A percentile compares a stretch with the other conserved stretches of the same genome.
Evolutionary conservation across 2,329 filamentous ascomycete species (phyloP).

Genomic region (Pseudocercospora ulei): DNA sequence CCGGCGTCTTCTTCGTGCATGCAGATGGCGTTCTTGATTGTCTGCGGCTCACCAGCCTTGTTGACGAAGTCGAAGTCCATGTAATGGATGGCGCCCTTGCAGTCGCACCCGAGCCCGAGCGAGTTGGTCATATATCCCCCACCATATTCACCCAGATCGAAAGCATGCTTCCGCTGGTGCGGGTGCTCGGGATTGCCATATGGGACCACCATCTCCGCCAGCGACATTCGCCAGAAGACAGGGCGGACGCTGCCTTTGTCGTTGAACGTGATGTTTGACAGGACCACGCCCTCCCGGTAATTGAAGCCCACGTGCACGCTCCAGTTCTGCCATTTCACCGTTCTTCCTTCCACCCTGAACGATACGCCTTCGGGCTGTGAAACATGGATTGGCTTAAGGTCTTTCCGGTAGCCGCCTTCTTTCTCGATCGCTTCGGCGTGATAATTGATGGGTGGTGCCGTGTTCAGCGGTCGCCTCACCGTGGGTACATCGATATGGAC

Average conservation of each 20-base stretch:
- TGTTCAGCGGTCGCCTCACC: conserved; percentile 64
- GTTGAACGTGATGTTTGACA: conserved; percentile 83
- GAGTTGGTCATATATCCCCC: conserved; percentile 78
- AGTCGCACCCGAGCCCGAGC: conserved; percentile 67
- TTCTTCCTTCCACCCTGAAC: conserved; percentile 64
- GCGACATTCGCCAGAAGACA: conserved; percentile 77
- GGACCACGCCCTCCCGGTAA: conserved; percentile 80
- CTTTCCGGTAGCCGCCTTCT: conserved; percentile 63
- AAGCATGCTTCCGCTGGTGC: conserved; percentile 69
- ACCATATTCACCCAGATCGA: conserved; percentile 71
- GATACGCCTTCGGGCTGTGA: conserved; percentile 83
- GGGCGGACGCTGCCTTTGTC: conserved; percentile 67
- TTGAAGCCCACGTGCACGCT: conserved; percentile 90
- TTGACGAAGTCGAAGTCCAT: conserved; percentile 81
- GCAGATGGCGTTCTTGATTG: conserved; percentile 88
- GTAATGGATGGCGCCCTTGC: conserved; percentile 85
- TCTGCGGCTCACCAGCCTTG: conserved; percentile 57
- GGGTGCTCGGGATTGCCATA: conserved; percentile 74
- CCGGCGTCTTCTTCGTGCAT: conserved; percentile 90
- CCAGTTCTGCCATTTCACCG: conserved; percentile 86
- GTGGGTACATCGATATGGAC: conserved; percentile 76
- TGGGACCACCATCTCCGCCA: conserved; percentile 90
- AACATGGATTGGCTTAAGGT: conserved; percentile 79
- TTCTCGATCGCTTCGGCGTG: conserved; percentile 62
- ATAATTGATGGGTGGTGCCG: conserved; percentile 67